Evolutionary conservation across 306 rosid species (phyloP).

Genomic region (Cicer arietinum): DNA sequence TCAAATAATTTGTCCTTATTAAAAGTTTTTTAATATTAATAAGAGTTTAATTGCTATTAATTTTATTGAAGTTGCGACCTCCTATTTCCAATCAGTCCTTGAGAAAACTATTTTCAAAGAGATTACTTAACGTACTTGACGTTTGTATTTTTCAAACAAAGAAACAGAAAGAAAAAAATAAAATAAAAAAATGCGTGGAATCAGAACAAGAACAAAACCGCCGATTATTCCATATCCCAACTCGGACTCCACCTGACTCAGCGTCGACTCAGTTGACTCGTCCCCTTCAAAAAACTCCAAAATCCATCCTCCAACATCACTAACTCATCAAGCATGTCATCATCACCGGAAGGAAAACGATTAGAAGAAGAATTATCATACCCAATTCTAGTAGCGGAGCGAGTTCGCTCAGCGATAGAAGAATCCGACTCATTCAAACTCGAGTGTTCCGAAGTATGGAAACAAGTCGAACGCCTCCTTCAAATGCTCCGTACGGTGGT

Average conservation of each 20-base stretch:
- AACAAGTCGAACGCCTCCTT: conserved; percentile 65
- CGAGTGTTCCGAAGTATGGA: conserved; percentile 70
- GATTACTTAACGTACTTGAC: conserved; percentile 16
- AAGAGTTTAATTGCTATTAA: no score
- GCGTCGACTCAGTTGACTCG: conserved; percentile 45
- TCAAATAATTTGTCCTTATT: no score
- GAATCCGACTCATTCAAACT: conserved; percentile 63
- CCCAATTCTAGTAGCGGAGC: conserved; percentile 74
- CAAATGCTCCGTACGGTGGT: conserved; percentile 73
- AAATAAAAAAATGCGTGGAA: conserved; percentile 47
- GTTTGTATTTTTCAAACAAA: conserved; percentile 18
- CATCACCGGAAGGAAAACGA: conserved; percentile 55
- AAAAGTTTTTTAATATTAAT: no score
- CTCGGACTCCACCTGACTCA: conserved; percentile 47
- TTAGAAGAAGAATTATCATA: conserved; percentile 66
- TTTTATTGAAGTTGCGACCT: no score
- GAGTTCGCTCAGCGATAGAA: conserved; percentile 60
- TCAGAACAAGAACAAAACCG: neutral
- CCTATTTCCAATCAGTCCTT: no score
- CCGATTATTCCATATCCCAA: neutral
- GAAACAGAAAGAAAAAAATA: conserved; percentile 38
- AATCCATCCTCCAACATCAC: conserved; percentile 12
- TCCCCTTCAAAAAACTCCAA: neutral
- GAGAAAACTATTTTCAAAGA: neutral
- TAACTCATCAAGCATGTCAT: conserved; percentile 50